phyloP scores from a whole-genome alignment of 208 protist species.

The Wallacemonas rigidus region DNA sequence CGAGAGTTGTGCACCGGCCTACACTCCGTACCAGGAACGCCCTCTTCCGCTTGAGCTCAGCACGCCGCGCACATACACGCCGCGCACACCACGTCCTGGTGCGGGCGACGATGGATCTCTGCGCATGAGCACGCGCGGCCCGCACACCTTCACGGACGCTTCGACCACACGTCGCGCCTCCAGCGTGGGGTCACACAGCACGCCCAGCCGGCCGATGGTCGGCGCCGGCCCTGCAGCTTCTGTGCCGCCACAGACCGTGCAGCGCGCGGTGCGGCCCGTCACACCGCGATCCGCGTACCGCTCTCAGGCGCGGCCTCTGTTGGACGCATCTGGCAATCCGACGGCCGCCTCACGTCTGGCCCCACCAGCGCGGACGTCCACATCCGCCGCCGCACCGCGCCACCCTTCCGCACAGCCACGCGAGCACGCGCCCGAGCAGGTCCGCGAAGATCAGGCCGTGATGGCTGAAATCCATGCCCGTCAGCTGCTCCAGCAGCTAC shows the following conservation, averaged over 20 bases:
- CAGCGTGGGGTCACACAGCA: not conserved
- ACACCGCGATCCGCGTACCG: conserved; percentile 10
- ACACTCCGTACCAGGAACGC: conserved; percentile 4
- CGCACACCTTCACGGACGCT: not conserved
- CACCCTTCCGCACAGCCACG: conserved; percentile 11
- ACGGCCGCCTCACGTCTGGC: not conserved
- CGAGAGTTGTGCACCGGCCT: not conserved
- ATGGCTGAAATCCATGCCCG: conserved; percentile 2
- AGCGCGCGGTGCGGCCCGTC: conserved; percentile 24
- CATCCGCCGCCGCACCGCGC: not conserved
- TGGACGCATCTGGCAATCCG: conserved; percentile 1
- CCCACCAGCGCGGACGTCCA: not conserved
- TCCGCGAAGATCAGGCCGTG: conserved; percentile 9
- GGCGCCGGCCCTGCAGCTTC: not conserved
- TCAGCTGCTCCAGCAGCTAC: conserved; percentile 8
- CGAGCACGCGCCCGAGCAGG: conserved; percentile 10
- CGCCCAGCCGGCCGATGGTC: not conserved
- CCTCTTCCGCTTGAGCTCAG: conserved; percentile 30
- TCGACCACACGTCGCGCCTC: not conserved
- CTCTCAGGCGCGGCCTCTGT: conserved; percentile 8
- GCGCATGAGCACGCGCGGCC: not conserved
- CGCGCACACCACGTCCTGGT: conserved; percentile 37
- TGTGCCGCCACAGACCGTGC: conserved; percentile 31
- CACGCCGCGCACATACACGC: conserved; percentile 36
- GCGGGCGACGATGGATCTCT: conserved; percentile 9